Conservation (phyloP, 2,329 filamentous ascomycete genomes). For the Lasiodiplodia hormozganensis region DNA sequence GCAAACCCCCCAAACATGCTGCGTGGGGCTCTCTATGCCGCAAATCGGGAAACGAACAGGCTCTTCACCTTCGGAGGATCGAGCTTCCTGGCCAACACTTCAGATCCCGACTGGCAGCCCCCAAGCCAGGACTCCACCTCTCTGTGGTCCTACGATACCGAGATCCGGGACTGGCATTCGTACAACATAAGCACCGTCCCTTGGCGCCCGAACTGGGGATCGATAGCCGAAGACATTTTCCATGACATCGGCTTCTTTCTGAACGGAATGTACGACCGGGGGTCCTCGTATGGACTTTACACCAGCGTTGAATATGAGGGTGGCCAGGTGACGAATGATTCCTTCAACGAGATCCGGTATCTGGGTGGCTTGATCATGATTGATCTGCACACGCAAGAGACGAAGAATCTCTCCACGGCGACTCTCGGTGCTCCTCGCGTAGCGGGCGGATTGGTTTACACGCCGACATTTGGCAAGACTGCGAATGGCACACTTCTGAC, state of each 20-base stretch:
- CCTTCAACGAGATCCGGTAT: background rate
- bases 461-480: background rate
- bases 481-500: background rate
- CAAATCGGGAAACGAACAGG: constrained; percentile 33
- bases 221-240: background rate
- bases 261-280: constrained; percentile 13
- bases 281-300: background rate
- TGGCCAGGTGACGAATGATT: background rate
- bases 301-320: background rate
- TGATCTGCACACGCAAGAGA: background rate
- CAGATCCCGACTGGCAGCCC: constrained; percentile 39
- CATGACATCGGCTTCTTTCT: constrained; percentile 1
- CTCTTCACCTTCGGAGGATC: constrained; percentile 46
- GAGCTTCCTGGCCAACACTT: constrained; percentile 38
- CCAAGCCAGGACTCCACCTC: constrained; percentile 38
- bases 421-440: background rate
- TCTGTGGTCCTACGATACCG: constrained; percentile 42
- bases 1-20: constrained; percentile 37
- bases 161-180: constrained; percentile 34
- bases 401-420: constrained; percentile 1
- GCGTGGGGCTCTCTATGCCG: constrained; percentile 41
- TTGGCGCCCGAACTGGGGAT: constrained; percentile 51
- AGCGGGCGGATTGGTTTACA: background rate
- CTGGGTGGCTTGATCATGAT: constrained; percentile 4
- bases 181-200: constrained; percentile 29